phyloP scores from a whole-genome alignment of 805 yeast species.

The Cyberlindnera euphorbiae region DNA sequence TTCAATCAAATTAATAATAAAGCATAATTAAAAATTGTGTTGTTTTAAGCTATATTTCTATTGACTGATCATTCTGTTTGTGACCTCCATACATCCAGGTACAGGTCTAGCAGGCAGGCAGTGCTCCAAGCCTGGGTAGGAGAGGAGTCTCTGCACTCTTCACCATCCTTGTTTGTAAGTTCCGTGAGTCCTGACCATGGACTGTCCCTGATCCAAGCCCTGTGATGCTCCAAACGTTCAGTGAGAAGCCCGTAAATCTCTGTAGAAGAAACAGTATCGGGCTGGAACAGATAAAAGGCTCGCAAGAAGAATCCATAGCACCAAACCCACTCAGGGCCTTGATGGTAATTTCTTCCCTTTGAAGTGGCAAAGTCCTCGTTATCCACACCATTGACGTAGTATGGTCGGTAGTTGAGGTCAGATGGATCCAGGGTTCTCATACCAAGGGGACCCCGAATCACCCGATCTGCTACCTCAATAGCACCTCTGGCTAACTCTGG shows the following conservation, averaged over 20 bases:
- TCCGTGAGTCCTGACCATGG: conserved; percentile 95
- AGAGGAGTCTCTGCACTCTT: conserved; percentile 75
- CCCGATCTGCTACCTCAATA: conserved; percentile 62
- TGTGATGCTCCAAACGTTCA: conserved; percentile 57
- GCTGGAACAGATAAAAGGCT: conserved; percentile 59
- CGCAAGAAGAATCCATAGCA: conserved; percentile 80
- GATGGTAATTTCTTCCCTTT: conserved; percentile 95
- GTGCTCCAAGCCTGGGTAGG: conserved; percentile 98
- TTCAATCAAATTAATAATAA: too few species aligned
- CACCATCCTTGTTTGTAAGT: conserved; percentile 85
- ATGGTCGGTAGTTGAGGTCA: conserved; percentile 88
- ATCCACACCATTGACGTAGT: conserved; percentile 78
- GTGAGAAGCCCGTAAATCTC: conserved; percentile 56
- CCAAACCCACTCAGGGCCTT: conserved; percentile 99
- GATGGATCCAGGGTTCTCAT: conserved; percentile 89
- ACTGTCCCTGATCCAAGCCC: conserved; percentile 65
- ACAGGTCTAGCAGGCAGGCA: conserved; percentile 77
- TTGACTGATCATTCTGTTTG: too few species aligned
- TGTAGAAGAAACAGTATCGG: conserved; percentile 33
- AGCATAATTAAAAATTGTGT: too few species aligned
- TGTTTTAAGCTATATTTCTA: too few species aligned
- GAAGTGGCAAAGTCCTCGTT: conserved; percentile 85
- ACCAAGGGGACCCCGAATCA: conserved; percentile 85
- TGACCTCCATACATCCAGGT: conserved; percentile 51
- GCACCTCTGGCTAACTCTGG: conserved; percentile 58